phyloP scores from a whole-genome alignment of 768 basidiomycete genomes.

The Suillus weaverae region DNA sequence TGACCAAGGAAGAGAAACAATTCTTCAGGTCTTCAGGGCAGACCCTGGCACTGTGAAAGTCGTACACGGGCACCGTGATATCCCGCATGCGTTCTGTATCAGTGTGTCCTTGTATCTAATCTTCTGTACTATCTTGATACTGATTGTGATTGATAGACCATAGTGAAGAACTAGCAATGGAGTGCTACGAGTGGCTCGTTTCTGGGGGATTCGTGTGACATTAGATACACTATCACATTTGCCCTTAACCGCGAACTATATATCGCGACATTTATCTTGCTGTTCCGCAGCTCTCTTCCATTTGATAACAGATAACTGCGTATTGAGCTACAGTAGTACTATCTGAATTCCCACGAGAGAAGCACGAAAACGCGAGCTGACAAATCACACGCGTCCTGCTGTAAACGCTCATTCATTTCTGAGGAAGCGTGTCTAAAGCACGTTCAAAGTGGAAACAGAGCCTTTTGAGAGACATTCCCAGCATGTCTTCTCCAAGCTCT shows the following conservation, averaged over 20 bases:
- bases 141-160: constrained; percentile 42
- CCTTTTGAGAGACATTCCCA: not conserved
- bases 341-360: not conserved
- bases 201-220: constrained; percentile 1
- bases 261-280: not conserved
- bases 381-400: constrained; percentile 3
- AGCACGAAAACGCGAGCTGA: not conserved
- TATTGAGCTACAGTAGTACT: too few species aligned
- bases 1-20: constrained; percentile 48
- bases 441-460: not conserved
- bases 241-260: not conserved
- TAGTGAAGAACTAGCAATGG: constrained; percentile 46
- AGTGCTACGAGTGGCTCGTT: constrained; percentile 48
- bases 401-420: not conserved
- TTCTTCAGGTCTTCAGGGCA: constrained; percentile 43
- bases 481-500: constrained; percentile 18
- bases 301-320: too few species aligned
- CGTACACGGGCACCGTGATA: constrained; percentile 44
- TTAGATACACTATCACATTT: not conserved
- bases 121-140: constrained; percentile 1
- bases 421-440: constrained; percentile 19
- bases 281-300: not conserved
- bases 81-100: constrained; percentile 77
- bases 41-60: constrained; percentile 35
- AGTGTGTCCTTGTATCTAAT: constrained; percentile 41